Evolutionary conservation across 192 early-diverging fungal species (phyloP), one percentile per base, ranked within the genome.

Genomic region (Entomortierella chlamydospora): DNA sequence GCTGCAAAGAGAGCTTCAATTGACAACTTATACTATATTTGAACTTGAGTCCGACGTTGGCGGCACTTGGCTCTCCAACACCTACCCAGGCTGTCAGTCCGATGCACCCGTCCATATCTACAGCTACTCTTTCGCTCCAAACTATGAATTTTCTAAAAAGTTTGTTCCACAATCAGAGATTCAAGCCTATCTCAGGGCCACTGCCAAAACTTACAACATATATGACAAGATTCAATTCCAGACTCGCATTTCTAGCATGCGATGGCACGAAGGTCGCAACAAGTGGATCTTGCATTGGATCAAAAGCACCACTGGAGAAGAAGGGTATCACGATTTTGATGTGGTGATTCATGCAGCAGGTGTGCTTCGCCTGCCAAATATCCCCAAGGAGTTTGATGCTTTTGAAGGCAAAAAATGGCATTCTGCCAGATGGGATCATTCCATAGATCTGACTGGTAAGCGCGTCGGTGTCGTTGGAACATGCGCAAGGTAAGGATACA

Each of bases 391-490:
- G 66, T 73, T 80, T 31, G 71, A 83, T 2, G 57, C 71, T 1
- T 87, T 87, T 56, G 63, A 83, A 10, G 86, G 86, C 1, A 13
- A 42, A 23, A 64, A 60, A n/a, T 69, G 81, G 63, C 86, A 87
- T 18, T 73, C 83, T 1, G 84, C 84, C 22, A 56, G 66, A 54
- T 87, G 86, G 86, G 62, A 83, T 30, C 62, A 81, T 30, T 61
- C 69, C 8, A 66, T 83, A 15, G 71, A 84, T 42, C 25, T 85
- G 54, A 57, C 61, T 26, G 79, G 82, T 30, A 85, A 87, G 71
- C 56, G 68, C 18, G 84, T 87, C n/a, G 86, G 79, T 0, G 59
- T 87, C 8, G 70, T 87, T 20, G 86, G 86, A n/a, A 80, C 60
- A 2, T 66, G 72, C 17, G 86, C 86, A 8, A 84, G 73, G 73